These are phyloP conservation scores for Agastache rugosa DNA, from an alignment of 257 asterid species.

Conservation along the genomic window DNA sequence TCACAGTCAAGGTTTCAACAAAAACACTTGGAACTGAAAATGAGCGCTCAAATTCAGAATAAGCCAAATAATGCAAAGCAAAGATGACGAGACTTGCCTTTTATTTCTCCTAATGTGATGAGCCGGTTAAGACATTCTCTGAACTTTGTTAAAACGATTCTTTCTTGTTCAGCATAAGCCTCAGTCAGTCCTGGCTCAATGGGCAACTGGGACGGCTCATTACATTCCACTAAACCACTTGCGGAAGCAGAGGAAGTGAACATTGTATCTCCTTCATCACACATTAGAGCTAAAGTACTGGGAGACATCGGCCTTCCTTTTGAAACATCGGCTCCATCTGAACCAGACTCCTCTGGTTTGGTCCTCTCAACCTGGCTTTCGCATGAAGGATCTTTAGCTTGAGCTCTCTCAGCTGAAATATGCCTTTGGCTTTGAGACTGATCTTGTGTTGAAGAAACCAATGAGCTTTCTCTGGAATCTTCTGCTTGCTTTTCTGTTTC, in stretches of 20 bases:
- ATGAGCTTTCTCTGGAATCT: constrained; percentile 51
- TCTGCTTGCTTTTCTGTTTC: constrained; percentile 56
- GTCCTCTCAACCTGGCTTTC: constrained; percentile 55
- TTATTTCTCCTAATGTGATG: constrained; percentile 85
- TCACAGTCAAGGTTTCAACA: constrained; percentile 19
- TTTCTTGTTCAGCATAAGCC: constrained; percentile 83
- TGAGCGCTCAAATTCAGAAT: not conserved
- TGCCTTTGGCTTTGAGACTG: constrained; percentile 54
- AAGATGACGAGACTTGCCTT: constrained; percentile 60
- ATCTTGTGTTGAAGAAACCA: constrained; percentile 55
- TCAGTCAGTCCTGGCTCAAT: constrained; percentile 63
- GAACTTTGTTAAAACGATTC: constrained; percentile 80
- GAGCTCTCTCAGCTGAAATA: constrained; percentile 47
- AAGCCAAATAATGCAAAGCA: constrained; percentile 23
- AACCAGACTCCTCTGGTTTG: constrained; percentile 55
- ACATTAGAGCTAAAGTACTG: constrained; percentile 94
- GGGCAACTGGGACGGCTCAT: constrained; percentile 53
- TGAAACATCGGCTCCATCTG: constrained; percentile 66
- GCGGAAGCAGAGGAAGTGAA: constrained; percentile 62
- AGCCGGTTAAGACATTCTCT: constrained; percentile 94
- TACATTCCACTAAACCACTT: constrained; percentile 52
- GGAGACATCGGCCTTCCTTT: constrained; percentile 91
- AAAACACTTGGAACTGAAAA: not conserved
- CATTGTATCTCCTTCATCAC: constrained; percentile 86
- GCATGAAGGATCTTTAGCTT: constrained; percentile 38